A percentile compares a stretch with the other conserved stretches of the same genome.
Conservation (phyloP, 2,329 filamentous ascomycete species). For the Monilinia laxa region DNA sequence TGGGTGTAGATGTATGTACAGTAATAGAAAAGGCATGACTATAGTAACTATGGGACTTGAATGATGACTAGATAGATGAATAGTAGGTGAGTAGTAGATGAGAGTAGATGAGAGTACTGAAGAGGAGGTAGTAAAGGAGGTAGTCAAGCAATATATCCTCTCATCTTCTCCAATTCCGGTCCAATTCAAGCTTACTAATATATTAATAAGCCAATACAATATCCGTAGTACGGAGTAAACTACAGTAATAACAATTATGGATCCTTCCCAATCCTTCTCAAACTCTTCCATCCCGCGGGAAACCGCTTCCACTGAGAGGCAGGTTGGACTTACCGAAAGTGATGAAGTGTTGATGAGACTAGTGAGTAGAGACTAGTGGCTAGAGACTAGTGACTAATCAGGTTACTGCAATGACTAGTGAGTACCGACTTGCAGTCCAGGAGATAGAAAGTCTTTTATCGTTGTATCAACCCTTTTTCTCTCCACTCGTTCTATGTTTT, state of each 20-base stretch:
- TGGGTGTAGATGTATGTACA: too few species aligned
- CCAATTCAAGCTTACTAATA: background rate
- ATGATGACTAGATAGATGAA: background rate
- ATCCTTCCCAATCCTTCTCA: background rate
- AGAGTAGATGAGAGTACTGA: too few species aligned
- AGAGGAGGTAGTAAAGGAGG: too few species aligned
- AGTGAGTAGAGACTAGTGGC: too few species aligned
- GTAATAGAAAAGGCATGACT: background rate
- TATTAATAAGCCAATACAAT: too few species aligned
- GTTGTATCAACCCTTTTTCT: constrained; percentile 15
- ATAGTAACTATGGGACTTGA: background rate
- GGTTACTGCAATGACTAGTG: too few species aligned
- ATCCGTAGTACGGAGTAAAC: background rate
- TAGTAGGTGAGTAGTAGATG: too few species aligned
- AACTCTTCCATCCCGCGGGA: background rate
- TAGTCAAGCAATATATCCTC: too few species aligned
- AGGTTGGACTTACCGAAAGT: background rate
- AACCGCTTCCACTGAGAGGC: background rate
- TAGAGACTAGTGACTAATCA: too few species aligned
- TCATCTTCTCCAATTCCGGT: background rate
- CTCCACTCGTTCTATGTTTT: constrained; percentile 14
- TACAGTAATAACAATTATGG: background rate
- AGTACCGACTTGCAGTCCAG: too few species aligned
- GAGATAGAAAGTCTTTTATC: too few species aligned
- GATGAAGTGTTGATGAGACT: too few species aligned